These are phyloP conservation scores for Talaromyces sp. DNA, from an alignment of 2,329 filamentous ascomycete species.

Conservation along the genomic window DNA sequence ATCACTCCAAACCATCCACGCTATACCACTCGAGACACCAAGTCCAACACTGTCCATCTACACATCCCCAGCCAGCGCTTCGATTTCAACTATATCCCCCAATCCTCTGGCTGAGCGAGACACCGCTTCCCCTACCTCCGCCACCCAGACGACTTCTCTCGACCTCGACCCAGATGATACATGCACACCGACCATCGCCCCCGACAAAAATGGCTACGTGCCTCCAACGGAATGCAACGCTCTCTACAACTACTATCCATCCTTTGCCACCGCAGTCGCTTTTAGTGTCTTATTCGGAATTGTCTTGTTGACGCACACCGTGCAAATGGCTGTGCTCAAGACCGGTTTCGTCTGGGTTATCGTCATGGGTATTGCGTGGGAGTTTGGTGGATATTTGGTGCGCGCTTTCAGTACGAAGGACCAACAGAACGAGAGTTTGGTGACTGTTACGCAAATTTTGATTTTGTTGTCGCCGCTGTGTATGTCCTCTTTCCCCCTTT, in stretches of 20 bases:
- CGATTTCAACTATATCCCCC: neutral
- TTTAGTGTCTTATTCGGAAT: constrained; percentile 36
- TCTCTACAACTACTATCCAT: constrained; percentile 31
- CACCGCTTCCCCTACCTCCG: neutral
- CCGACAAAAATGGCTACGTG: constrained; percentile 23
- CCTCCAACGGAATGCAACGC: constrained; percentile 17
- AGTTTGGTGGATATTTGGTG: constrained; percentile 36
- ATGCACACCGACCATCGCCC: constrained; percentile 19
- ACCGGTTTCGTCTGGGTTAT: constrained; percentile 42
- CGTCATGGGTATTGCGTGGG: constrained; percentile 40
- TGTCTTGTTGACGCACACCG: constrained; percentile 25
- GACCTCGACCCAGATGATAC: constrained; percentile 8
- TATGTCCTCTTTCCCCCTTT: neutral
- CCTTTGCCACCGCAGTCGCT: constrained; percentile 31
- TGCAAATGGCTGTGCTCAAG: constrained; percentile 29
- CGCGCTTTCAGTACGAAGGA: constrained; percentile 39
- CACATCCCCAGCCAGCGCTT: neutral
- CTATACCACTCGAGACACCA: constrained; percentile 4
- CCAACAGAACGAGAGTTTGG: constrained; percentile 30
- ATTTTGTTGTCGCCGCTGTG: constrained; percentile 39
- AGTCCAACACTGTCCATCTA: neutral
- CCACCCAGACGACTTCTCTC: neutral
- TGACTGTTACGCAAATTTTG: constrained; percentile 36
- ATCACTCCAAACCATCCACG: neutral
- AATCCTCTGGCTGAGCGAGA: neutral